Conservation (phyloP, 2,329 filamentous ascomycete genomes). For the Aulographum hederae region DNA sequence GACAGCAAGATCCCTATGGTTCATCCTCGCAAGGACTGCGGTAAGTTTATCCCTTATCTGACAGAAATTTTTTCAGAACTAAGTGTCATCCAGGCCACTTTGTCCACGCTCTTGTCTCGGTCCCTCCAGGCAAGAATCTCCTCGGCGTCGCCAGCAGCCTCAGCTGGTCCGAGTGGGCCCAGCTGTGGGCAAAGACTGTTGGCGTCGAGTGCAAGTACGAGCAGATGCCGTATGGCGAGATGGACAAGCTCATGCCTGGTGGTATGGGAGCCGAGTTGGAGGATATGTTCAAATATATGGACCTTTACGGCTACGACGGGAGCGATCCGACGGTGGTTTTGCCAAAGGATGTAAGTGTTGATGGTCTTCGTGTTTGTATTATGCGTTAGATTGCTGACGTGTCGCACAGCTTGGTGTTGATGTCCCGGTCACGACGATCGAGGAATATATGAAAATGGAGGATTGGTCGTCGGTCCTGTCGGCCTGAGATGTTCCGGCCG, state of each 20-base stretch:
- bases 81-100: constrained; percentile 7
- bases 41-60: too few relatives aligned
- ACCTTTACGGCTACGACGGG: constrained; percentile 19
- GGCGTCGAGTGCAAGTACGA: constrained; percentile 9
- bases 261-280: constrained; percentile 13
- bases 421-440: constrained; percentile 9
- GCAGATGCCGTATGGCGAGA: constrained; percentile 4
- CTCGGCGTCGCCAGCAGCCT: constrained; percentile 10
- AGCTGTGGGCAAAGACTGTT: constrained; percentile 10
- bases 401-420: constrained; percentile 7
- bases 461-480: constrained; percentile 10
- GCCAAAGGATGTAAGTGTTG: constrained; percentile 10
- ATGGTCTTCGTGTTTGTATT: neutral
- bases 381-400: constrained; percentile 1
- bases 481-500: too few relatives aligned
- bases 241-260: constrained; percentile 11
- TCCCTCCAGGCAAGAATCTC: constrained; percentile 11
- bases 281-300: constrained; percentile 16
- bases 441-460: constrained; percentile 11
- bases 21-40: constrained; percentile 6
- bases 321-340: constrained; percentile 14
- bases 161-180: constrained; percentile 10
- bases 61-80: neutral
- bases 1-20: constrained; percentile 5
- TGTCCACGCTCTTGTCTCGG: constrained; percentile 10